Base-by-base conservation (phyloP, 352 stramenopile species). In the Peronospora belbahrii region DNA sequence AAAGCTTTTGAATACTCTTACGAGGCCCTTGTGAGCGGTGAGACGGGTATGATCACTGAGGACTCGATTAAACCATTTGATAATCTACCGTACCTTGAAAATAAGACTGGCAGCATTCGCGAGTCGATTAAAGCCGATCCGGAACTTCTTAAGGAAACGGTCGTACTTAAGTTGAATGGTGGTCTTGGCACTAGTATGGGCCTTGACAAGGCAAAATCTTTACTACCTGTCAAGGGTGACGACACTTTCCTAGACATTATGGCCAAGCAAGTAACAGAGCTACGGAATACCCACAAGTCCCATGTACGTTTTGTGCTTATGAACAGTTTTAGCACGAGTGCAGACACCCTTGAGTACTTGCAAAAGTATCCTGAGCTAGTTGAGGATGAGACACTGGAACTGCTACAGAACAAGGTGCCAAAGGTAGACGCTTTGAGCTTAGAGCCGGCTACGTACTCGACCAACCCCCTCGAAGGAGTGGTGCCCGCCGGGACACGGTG, bases 331-430 rank as follows among this genome's bases (percentile, higher is more conserved):
- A 91, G 79, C 67, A 93, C 82, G 22, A 88, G 74, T 47, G 59
- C 73, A 13, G 82, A 93, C 57, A 93, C 82, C 28, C 65, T 93
- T 18, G 82, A 93, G 52, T 93, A 91, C 57, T 60, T 93, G 41
- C 59, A 83, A 39, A 93, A 93, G 75, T 93, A 93, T 65, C 79
- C 82, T 2, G 82, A 93, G 62, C 68, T 98, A 28, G 76, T 92
- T 14, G 85, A 87, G 30, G 95, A 98, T 59, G 81, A 96, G 31
- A 93, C 95, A 50, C 73, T 99, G 14, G 95, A 99, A 80, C 91
- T 99, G 56, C 59, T 99, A 41, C 95, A 98, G 74, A 98, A 98
- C 73, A 98, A 98, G 78, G 94, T 98, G 33, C 94, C 94, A 24
- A 97, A 97, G 70, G 67, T 98, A 17, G 75, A 97, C 74, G 88